These are phyloP conservation scores for Fusarium incarnatum DNA, from an alignment of 2,329 filamentous ascomycete species.

Conservation along the genomic window DNA sequence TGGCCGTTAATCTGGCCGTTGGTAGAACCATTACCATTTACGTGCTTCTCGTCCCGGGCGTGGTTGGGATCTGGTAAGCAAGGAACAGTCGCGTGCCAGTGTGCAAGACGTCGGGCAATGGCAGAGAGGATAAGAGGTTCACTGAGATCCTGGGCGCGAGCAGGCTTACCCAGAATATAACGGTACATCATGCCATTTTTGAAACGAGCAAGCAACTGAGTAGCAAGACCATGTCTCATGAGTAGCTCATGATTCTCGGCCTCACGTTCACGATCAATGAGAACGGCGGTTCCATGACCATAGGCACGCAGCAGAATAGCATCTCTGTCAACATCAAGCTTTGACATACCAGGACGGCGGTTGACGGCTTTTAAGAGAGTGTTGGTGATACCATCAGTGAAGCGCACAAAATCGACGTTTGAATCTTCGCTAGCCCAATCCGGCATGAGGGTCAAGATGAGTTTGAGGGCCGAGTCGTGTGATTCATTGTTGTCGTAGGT, in stretches of 20 bases:
- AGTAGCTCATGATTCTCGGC: slow-evolving; percentile 85
- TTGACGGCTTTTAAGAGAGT: slow-evolving; percentile 86
- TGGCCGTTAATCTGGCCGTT: slow-evolving; percentile 51
- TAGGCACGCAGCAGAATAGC: slow-evolving; percentile 93
- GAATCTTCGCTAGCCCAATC: slow-evolving; percentile 83
- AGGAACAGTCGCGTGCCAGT: slow-evolving; percentile 88
- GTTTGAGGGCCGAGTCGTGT: slow-evolving; percentile 79
- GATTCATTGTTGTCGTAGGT: slow-evolving; percentile 83
- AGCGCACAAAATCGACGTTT: slow-evolving; percentile 85
- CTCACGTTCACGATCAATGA: slow-evolving; percentile 94
- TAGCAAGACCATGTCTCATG: slow-evolving; percentile 84
- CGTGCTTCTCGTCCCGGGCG: slow-evolving; percentile 34
- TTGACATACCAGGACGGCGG: slow-evolving; percentile 72
- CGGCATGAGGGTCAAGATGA: slow-evolving; percentile 83
- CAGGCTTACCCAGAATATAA: slow-evolving; percentile 85
- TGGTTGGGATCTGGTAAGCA: slow-evolving; percentile 59
- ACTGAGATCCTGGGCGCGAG: slow-evolving; percentile 82
- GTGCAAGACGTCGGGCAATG: slow-evolving; percentile 83
- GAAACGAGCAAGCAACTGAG: slow-evolving; percentile 89
- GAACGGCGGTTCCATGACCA: slow-evolving; percentile 90
- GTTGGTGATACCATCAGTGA: slow-evolving; percentile 99
- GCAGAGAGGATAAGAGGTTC: slow-evolving; percentile 81
- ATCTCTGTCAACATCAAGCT: slow-evolving; percentile 81
- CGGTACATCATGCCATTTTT: slow-evolving; percentile 96
- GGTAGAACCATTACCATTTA: slow-evolving; percentile 50